Conservation (phyloP, 345 rosid genomes). For the Aquilaria sinensis region DNA sequence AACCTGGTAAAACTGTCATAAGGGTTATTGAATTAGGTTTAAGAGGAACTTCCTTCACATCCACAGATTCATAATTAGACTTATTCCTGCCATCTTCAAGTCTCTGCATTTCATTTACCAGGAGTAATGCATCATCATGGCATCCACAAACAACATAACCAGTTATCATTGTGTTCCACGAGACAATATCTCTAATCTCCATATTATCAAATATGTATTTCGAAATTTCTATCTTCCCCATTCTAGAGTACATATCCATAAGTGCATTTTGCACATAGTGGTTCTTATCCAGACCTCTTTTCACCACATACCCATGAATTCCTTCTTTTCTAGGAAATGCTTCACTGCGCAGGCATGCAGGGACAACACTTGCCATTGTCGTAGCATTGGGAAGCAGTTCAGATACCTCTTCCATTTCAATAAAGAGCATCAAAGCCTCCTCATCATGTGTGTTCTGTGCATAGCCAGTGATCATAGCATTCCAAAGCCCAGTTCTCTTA, state of each 20-base stretch:
- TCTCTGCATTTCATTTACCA: conserved; percentile 62
- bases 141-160: conserved; percentile 55
- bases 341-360: conserved; percentile 59
- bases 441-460: conserved; percentile 62
- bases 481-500: conserved; percentile 61
- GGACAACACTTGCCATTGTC: conserved; percentile 74
- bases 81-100: conserved; percentile 16
- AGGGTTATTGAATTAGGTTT: conserved; percentile 79
- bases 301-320: conserved; percentile 67
- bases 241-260: conserved; percentile 78
- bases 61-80: conserved; percentile 16
- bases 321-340: conserved; percentile 54
- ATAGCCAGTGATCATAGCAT: conserved; percentile 91
- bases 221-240: conserved; percentile 55
- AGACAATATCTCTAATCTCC: conserved; percentile 64
- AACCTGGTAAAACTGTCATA: conserved; percentile 80
- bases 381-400: conserved; percentile 69
- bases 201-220: conserved; percentile 48
- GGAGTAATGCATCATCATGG: conserved; percentile 50
- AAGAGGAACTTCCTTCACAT: conserved; percentile 16
- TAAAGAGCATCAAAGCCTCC: conserved; percentile 61
- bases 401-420: conserved; percentile 56
- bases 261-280: conserved; percentile 82
- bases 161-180: conserved; percentile 87
- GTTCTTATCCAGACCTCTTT: conserved; percentile 54